Evolutionary conservation across 2,329 filamentous ascomycete genomes (phyloP).

Genomic region (Trichoderma semiorbis): DNA sequence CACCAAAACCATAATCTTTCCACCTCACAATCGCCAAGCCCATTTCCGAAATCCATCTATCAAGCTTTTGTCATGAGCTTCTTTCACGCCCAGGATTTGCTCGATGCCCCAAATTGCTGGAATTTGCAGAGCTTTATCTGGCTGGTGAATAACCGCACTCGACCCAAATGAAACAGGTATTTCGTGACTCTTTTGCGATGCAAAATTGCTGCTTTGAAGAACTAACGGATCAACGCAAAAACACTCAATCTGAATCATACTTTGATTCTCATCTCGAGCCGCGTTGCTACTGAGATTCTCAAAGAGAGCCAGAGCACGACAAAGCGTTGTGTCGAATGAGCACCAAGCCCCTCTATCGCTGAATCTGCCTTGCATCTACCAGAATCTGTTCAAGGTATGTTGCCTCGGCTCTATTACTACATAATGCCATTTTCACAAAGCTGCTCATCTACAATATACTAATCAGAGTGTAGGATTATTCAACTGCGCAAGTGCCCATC

Average conservation of each 20-base stretch:
- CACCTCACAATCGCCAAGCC: neutral
- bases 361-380: neutral
- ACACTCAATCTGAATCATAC: neutral
- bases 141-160: too few species aligned
- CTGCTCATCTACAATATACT: neutral
- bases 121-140: neutral
- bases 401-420: neutral
- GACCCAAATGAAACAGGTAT: neutral
- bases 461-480: neutral
- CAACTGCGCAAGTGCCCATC: accelerated
- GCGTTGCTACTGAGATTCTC: neutral
- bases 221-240: neutral
- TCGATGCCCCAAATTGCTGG: neutral
- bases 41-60: neutral
- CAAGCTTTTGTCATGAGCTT: neutral
- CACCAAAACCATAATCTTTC: neutral
- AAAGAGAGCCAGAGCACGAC: neutral
- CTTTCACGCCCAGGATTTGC: neutral
- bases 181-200: neutral
- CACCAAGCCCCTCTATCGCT: neutral
- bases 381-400: accelerated
- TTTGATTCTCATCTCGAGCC: neutral
- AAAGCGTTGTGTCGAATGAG: neutral
- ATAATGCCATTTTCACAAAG: neutral
- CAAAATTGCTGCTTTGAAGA: neutral